Evolutionary conservation across 768 basidiomycete species (phyloP), one percentile per base, ranked within the genome.

Genomic region (Epithele typhae): DNA sequence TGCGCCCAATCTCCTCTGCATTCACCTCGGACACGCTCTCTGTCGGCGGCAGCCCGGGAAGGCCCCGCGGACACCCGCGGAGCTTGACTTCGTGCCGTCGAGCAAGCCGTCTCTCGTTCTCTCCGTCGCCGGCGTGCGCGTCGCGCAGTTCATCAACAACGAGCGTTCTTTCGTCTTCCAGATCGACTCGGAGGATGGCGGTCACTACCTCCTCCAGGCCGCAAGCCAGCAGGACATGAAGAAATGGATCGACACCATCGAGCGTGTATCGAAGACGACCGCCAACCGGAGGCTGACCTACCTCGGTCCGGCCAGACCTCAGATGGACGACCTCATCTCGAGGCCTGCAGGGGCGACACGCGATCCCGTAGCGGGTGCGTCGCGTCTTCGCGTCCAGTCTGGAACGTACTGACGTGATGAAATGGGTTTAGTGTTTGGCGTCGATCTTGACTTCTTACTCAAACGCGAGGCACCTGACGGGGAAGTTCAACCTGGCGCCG

Each of bases 1-100:
- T 91, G 83, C 77, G 89, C n/a, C 90, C 89, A 2, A 82, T 91
- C 42, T 92, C 90, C 14, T 90, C 81, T 50, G 90, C 90, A 2
- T 92, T 92, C 59, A 81, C 81, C 17, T 78, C 82, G 37, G 82
- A 86, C 40, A 71, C 74, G 22, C 64, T 73, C 15, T 69, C 72
- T n/a, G n/a, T 36, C 18, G 27, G 27, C 27, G 60, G 63, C 3
- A 43, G 65, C 43, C 43, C 8, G 39, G 69, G 49, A 83, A 78
- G 62, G 27, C 27, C 7, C 27, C 27, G 27, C 77, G 75, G 48
- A 84, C 84, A 1, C 73, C 85, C 1, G 76, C 78, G 0, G 87
- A 92, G 56, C 69, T 92, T 43, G 87, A 92, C 59, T 92, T 92
- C 56, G 54, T 68, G 6, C 75, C 87, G 0, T 71, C 73, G n/a